A percentile compares a stretch with the other conserved stretches of the same genome.
Conservation (phyloP, 371 early-diverging fungal species). For the Mortierella sp. region DNA sequence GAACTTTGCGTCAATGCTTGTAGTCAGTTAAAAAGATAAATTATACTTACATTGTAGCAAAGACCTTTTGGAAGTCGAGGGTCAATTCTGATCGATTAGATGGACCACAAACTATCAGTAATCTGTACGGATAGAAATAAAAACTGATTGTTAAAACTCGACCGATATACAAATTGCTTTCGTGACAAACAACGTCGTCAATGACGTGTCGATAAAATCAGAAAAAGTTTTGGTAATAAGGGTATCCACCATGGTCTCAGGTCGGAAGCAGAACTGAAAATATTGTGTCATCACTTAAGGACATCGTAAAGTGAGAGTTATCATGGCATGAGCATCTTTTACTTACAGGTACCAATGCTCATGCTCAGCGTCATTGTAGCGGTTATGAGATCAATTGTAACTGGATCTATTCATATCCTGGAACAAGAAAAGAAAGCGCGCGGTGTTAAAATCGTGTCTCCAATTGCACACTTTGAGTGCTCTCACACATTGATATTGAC, state of each 20-base stretch:
- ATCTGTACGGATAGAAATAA: background rate
- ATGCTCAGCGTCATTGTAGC: background rate
- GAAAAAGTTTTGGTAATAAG: slow-evolving; percentile 50
- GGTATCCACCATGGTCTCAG: slow-evolving; percentile 56
- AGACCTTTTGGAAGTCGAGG: background rate
- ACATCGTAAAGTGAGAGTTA: background rate
- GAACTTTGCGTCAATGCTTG: background rate
- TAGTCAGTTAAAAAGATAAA: background rate
- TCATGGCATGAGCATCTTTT: background rate
- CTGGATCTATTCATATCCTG: slow-evolving; percentile 1
- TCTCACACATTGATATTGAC: background rate
- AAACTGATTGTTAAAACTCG: background rate
- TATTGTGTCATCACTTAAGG: slow-evolving; percentile 50
- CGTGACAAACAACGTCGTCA: background rate
- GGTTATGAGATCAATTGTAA: background rate
- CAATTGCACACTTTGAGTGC: background rate
- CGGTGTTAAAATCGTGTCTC: slow-evolving; percentile 7
- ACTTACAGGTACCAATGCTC: background rate
- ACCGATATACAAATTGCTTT: background rate
- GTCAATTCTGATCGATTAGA: no score
- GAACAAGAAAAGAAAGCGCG: background rate
- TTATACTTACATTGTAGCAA: background rate
- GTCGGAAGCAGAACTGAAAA: slow-evolving; percentile 61
- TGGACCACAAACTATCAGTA: background rate
- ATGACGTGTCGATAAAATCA: slow-evolving; percentile 23